Base-by-base conservation (phyloP, 2,329 filamentous ascomycete species). In the Cercospora citrullina region DNA sequence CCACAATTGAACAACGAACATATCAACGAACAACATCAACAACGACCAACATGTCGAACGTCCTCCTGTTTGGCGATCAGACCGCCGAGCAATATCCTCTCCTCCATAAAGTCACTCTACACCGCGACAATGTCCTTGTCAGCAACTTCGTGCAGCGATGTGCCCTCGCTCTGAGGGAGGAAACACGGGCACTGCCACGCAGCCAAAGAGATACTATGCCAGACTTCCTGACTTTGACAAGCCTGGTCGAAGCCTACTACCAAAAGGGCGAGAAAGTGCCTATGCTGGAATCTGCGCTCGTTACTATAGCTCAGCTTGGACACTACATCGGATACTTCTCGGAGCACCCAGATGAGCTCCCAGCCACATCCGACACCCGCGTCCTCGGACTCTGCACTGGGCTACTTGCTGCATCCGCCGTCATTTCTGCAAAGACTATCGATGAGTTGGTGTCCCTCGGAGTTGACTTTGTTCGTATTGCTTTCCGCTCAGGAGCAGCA, bases 11-110 rank as follows among this genome's bases (percentile, higher is more conserved):
- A 28, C 39, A 55, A 51, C 48, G 30, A 33, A 62, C 42, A 60
- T 30, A 5, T 48, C 48, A 39, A 18, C 30, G 36, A 23, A 39
- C 10, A 30, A 10, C 8, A 8, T 28, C 39, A 39, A 45, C 45
- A 39, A 28, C 51, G 45, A 23, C 58, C 64, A 77, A 61, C n/a
- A 79, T 79, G 78, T 77, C 78, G 76, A 84, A 84, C 75, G 76
- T 82, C 67, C 85, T 90, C 78, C 85, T 91, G 70, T 90, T 91
- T 77, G 89, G 89, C 81, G 89, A 91, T 76, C 89, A 91, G 80
- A 91, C 89, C 68, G 84, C 88, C 74, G 87, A 90, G 77, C 89
- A 89, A 73, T 87, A 90, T 76, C 82, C 81, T 72, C 87, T 90
- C 71, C 80, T 91, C 69, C 79, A 81, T 72, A 83, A 83, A 73